Percentiles rank a stretch among this genome's conserved stretches.
Evolutionary conservation across 2,329 filamentous ascomycete genomes (phyloP).

Genomic region (Pseudogymnoascus sp.): DNA sequence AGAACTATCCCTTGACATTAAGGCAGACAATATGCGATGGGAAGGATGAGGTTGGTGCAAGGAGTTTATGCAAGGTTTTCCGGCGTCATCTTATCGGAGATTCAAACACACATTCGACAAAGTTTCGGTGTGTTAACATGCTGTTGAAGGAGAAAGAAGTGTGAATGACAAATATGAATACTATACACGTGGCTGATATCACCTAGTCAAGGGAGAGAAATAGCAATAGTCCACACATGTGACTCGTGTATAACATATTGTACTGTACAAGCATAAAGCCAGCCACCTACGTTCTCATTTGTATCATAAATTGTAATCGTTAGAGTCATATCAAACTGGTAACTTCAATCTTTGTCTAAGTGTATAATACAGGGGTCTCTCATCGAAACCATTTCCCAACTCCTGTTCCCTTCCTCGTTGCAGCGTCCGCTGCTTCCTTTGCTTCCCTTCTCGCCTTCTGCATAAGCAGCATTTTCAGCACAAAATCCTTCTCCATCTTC

Average conservation of each 20-base stretch:
- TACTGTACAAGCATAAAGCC: not conserved
- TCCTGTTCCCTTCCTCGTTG: not conserved
- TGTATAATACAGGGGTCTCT: not conserved
- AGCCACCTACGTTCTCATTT: not conserved
- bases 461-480: conserved; percentile 12
- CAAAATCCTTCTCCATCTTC: conserved; percentile 15
- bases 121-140: not conserved
- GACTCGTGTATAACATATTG: not conserved
- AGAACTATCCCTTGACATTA: not conserved
- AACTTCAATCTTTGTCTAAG: not conserved
- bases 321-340: not conserved
- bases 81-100: too few species aligned
- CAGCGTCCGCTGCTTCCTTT: not conserved
- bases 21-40: not conserved
- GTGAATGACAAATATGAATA: not conserved
- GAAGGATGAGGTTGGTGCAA: not conserved
- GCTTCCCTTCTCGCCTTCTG: conserved; percentile 17
- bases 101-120: not conserved
- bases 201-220: not conserved
- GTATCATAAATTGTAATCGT: not conserved
- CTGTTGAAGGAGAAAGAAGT: not conserved
- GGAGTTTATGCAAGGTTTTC: not conserved
- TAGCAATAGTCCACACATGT: not conserved
- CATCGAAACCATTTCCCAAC: conserved; percentile 4
- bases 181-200: too few species aligned